A percentile compares a stretch with the other conserved stretches of the same genome.
phyloP scores from a whole-genome alignment of 306 rosid genomes.

The Myrica gale region DNA sequence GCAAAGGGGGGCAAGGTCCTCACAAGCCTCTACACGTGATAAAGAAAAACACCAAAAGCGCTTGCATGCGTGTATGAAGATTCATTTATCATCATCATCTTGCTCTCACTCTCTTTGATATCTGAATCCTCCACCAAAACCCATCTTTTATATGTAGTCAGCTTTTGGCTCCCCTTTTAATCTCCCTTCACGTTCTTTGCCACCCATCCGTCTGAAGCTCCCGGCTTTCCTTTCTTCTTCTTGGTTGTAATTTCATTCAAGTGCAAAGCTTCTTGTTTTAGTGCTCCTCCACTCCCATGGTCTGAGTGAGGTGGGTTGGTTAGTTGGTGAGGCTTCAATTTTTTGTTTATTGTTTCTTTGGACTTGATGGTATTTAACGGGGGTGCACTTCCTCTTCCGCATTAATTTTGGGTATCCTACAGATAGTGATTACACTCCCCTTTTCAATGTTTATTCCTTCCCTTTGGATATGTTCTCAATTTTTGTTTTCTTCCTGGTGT shows the following conservation, averaged over 20 bases:
- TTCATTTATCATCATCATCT: conserved; percentile 53
- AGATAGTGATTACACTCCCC: conserved; percentile 61
- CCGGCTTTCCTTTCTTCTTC: neutral
- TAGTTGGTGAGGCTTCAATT: conserved; percentile 35
- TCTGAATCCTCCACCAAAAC: conserved; percentile 30
- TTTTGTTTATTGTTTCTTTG: conserved; percentile 23
- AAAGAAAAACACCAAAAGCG: conserved; percentile 68
- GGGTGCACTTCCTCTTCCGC: conserved; percentile 16
- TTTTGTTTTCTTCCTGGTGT: conserved; percentile 66
- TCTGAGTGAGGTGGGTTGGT: conserved; percentile 18
- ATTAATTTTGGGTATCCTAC: conserved; percentile 36
- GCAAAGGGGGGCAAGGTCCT: conserved; percentile 39
- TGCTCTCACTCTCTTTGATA: conserved; percentile 17
- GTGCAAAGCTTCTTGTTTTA: conserved; percentile 10
- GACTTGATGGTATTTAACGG: conserved; percentile 33
- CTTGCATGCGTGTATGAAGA: conserved; percentile 82
- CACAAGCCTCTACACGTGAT: conserved; percentile 69
- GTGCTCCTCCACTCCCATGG: neutral
- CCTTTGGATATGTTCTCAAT: conserved; percentile 58
- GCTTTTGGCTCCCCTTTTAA: conserved; percentile 19
- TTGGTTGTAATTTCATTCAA: conserved; percentile 2
- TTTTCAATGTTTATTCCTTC: conserved; percentile 81
- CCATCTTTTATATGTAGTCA: conserved; percentile 19
- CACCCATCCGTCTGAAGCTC: neutral
- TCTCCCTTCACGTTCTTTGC: conserved; percentile 22